A percentile compares a stretch with the other conserved stretches of the same genome.
Conservation (phyloP, 306 rosid genomes). For the Casuarina glauca region DNA sequence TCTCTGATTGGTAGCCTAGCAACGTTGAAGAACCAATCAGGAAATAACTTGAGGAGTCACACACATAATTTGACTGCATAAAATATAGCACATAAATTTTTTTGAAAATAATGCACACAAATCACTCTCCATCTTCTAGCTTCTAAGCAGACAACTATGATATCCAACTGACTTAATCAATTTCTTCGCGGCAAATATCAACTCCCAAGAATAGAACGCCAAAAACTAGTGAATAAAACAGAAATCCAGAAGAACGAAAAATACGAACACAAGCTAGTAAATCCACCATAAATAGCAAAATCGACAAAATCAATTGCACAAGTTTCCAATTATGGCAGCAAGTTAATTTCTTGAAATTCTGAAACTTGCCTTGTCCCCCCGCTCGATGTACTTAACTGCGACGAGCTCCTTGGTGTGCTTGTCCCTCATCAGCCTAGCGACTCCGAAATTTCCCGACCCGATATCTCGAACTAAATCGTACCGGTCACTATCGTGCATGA, state of each 20-base stretch:
- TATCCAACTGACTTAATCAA: neutral
- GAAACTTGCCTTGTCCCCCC: constrained; percentile 78
- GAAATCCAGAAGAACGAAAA: neutral
- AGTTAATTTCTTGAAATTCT: neutral
- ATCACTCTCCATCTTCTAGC: neutral
- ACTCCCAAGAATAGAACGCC: neutral
- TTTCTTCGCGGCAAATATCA: neutral
- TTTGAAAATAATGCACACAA: too few species aligned
- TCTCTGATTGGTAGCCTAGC: neutral
- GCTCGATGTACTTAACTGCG: constrained; percentile 89
- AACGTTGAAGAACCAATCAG: neutral
- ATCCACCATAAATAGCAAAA: neutral
- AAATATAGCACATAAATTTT: neutral
- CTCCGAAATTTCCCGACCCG: constrained; percentile 90
- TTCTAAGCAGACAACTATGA: neutral
- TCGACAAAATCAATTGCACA: neutral
- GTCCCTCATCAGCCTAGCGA: constrained; percentile 88
- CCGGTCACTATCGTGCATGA: constrained; percentile 89
- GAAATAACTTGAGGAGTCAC: too few species aligned
- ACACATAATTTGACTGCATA: neutral
- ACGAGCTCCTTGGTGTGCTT: constrained; percentile 81
- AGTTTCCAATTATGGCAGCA: neutral
- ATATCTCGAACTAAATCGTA: constrained; percentile 83
- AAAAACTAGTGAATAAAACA: neutral
- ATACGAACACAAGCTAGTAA: neutral